Conservation (phyloP, 805 yeast genomes). For the Wickerhamomyces strasburgensis region DNA sequence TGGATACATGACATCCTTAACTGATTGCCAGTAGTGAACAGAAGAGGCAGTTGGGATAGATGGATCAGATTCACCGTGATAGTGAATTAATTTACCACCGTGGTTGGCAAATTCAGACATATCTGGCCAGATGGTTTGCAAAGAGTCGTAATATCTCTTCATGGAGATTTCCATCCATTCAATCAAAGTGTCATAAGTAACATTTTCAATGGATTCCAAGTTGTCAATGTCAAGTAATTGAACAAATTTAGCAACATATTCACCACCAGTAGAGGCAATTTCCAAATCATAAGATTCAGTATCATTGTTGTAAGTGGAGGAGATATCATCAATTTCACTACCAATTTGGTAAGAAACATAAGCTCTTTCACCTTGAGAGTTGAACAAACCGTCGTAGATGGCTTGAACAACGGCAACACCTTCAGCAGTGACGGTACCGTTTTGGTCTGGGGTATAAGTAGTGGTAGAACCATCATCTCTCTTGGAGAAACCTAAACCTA, state of each 20-base stretch:
- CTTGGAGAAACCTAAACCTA: no score
- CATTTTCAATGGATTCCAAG: not conserved
- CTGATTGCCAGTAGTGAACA: slow-evolving; percentile 4
- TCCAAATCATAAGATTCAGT: not conserved
- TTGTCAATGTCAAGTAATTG: slow-evolving; percentile 1
- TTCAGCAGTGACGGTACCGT: slow-evolving; percentile 1
- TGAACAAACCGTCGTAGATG: slow-evolving; percentile 1
- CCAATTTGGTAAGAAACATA: slow-evolving; percentile 1
- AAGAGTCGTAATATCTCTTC: slow-evolving; percentile 1
- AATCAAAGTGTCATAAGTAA: slow-evolving; percentile 1
- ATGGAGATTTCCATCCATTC: slow-evolving; percentile 1
- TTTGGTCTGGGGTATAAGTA: slow-evolving; percentile 4
- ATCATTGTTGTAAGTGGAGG: not conserved
- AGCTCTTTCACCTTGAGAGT: slow-evolving; percentile 2
- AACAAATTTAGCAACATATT: slow-evolving; percentile 1
- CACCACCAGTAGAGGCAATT: slow-evolving; percentile 2
- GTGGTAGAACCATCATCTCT: no score
- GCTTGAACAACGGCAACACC: not conserved
- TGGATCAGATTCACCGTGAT: slow-evolving; percentile 4
- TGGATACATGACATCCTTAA: slow-evolving; percentile 2
- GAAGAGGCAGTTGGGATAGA: slow-evolving; percentile 4
- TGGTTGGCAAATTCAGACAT: not conserved
- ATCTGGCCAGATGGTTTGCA: slow-evolving; percentile 3
- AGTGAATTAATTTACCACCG: slow-evolving; percentile 4
- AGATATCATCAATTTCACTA: not conserved